A percentile compares a stretch with the other conserved stretches of the same genome.
Evolutionary conservation across 1,284 basidiomycete genomes (phyloP).

Genomic region (Blastosporella zonata): DNA sequence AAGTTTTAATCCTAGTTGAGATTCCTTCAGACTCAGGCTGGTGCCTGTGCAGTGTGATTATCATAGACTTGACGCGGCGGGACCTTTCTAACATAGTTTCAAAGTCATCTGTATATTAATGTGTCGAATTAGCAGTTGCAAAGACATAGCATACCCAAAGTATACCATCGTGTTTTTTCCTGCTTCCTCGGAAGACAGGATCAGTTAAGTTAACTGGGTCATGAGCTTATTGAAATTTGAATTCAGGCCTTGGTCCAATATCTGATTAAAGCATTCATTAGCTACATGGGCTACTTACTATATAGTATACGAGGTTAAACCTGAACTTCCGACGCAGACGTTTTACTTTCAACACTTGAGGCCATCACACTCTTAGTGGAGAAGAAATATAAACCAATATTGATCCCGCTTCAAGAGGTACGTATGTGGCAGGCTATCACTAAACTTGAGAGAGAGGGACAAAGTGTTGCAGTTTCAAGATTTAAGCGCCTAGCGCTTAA

Average conservation of each 20-base stretch:
- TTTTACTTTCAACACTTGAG: neutral
- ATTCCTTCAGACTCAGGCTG: conserved; percentile 69
- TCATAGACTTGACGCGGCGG: conserved; percentile 65
- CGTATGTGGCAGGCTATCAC: neutral
- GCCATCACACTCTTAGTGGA: neutral
- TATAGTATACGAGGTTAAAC: neutral
- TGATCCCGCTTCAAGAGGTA: conserved; percentile 1
- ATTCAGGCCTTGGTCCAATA: neutral
- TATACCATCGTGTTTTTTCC: conserved; percentile 58
- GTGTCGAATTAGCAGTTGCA: too few relatives aligned
- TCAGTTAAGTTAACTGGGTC: conserved; percentile 58
- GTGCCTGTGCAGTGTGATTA: conserved; percentile 86
- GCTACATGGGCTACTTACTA: neutral
- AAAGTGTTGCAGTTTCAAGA: too few relatives aligned
- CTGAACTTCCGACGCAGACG: neutral
- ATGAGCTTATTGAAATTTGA: too few relatives aligned
- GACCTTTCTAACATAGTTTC: conserved; percentile 61
- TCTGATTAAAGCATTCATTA: neutral
- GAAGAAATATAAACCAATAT: neutral
- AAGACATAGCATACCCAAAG: too few relatives aligned
- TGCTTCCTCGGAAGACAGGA: conserved; percentile 56
- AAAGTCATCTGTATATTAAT: conserved; percentile 63
- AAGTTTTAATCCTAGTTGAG: conserved; percentile 59
- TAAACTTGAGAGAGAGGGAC: too few relatives aligned
- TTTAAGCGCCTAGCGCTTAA: too few relatives aligned